phyloP scores from a whole-genome alignment of 2,329 filamentous ascomycete genomes.

The Seiridium cupressi region DNA sequence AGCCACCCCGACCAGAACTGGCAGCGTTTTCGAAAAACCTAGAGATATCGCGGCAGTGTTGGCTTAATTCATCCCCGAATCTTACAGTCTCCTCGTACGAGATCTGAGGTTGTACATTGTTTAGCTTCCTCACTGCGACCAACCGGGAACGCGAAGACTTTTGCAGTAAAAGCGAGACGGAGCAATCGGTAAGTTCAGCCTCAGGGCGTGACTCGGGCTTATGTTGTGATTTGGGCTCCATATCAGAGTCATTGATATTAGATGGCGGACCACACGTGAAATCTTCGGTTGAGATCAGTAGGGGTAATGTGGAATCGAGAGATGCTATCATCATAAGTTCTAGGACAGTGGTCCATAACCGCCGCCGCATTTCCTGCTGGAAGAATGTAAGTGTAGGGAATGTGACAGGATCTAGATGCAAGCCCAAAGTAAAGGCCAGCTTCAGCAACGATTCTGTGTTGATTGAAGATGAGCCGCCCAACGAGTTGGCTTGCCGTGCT shows the following conservation, averaged over 20 bases:
- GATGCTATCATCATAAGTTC: conserved; percentile 21
- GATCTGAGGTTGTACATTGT: conserved; percentile 10
- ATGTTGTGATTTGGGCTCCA: background rate
- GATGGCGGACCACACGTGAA: conserved; percentile 16
- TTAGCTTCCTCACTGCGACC: conserved; percentile 17
- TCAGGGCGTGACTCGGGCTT: background rate
- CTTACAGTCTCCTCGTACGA: conserved; percentile 15
- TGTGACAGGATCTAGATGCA: conserved; percentile 24
- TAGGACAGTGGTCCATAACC: conserved; percentile 27
- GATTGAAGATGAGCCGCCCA: conserved; percentile 23
- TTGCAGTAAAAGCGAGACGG: conserved; percentile 18
- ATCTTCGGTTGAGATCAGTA: conserved; percentile 14
- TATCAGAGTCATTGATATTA: conserved; percentile 17
- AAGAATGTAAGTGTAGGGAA: conserved; percentile 17
- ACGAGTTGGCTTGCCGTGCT: conserved; percentile 18
- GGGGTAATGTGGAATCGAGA: conserved; percentile 20
- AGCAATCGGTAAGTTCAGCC: conserved; percentile 16
- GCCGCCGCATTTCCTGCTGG: conserved; percentile 23
- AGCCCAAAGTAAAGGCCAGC: conserved; percentile 26
- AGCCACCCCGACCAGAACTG: background rate
- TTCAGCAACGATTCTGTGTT: conserved; percentile 26
- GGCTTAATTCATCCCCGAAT: conserved; percentile 13
- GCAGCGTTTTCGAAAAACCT: conserved; percentile 13
- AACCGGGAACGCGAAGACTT: conserved; percentile 19
- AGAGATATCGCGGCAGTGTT: conserved; percentile 19